phyloP scores from a whole-genome alignment of 2,329 filamentous ascomycete species.

The Fusarium nisikadoi region DNA sequence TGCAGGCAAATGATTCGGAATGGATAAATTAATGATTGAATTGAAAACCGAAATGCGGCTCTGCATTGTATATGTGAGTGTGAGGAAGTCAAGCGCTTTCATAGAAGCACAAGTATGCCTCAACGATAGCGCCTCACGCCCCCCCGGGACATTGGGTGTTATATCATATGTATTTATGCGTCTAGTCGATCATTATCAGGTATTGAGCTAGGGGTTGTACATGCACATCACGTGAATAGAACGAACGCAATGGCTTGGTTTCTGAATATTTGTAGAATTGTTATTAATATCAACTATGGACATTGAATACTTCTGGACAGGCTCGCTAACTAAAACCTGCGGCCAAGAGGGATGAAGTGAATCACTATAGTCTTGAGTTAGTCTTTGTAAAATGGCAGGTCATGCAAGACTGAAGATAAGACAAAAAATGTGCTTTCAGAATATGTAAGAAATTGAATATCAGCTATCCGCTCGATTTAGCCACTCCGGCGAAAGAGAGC shows the following conservation, averaged over 20 bases:
- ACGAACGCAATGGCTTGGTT: neutral
- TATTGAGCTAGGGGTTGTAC: neutral
- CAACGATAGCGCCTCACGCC: neutral
- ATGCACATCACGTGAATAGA: neutral
- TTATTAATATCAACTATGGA: neutral
- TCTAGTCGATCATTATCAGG: too few species aligned
- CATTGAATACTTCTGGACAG: neutral
- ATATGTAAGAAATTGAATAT: conserved; percentile 99
- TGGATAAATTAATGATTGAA: conserved; percentile 30
- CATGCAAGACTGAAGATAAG: conserved; percentile 39
- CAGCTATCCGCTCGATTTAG: conserved; percentile 80
- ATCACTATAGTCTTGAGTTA: conserved; percentile 40
- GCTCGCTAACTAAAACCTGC: too few species aligned
- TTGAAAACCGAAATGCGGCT: neutral
- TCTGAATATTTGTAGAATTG: too few species aligned
- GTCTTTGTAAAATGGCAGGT: conserved; percentile 33
- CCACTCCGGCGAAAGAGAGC: conserved; percentile 89
- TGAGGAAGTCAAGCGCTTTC: neutral
- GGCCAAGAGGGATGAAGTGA: neutral
- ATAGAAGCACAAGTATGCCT: neutral
- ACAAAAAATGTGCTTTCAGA: conserved; percentile 68
- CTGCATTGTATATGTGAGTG: neutral
- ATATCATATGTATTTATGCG: neutral
- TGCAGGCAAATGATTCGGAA: conserved; percentile 8
- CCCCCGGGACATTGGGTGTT: neutral